Base-by-base conservation (phyloP, 495 filamentous ascomycete species). In the Penicillium angulare region DNA sequence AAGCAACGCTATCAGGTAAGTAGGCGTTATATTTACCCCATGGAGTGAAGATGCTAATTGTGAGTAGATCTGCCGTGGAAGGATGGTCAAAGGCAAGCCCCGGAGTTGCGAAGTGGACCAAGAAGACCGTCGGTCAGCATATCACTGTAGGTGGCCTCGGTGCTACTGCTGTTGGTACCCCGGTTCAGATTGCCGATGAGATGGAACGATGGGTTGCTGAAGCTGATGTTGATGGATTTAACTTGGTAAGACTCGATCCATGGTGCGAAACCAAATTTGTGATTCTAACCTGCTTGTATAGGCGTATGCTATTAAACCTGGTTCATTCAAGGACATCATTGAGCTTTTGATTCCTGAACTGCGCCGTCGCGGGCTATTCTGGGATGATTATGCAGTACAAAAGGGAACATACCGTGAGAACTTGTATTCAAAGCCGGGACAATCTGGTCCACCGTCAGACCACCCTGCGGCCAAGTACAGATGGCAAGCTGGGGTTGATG, bases 161-260 rank as follows among this genome's bases (percentile, higher is more conserved):
- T 0, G 73, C 77, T 0, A 78, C 79, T 0, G 63, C 71, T 0
- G 75, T 85, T 6, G 83, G 82, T 0, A 84, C 79, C 1, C 64
- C 83, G 1, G 53, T 64, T 39, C 78, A 78, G 24, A 78, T 87
- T 23, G 83, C 83, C 0, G 79, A 86, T 58, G 67, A 76, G 16
- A 67, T 87, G 71, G 80, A 85, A 62, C 67, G 67, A 3, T 86
- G 83, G 84, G 67, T 83, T 2, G 48, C 70, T 18, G 82, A 85
- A 50, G 82, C 78, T 0, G 82, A 84, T 61, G 68, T 86, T 12
- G 83, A 87, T 65, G 83, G 82, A 16, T 86, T 85, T 56, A 86
- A 84, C 41, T 56, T 85, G 56, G 74, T 77, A 55, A 47, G 71
- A 52, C 36, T 20, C 13, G 8, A 10, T 7, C 16, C 15, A 7